Evolutionary conservation across 2,329 filamentous ascomycete genomes (phyloP), one percentile per base, ranked within the genome.

Genomic region (Penicillium sp.): DNA sequence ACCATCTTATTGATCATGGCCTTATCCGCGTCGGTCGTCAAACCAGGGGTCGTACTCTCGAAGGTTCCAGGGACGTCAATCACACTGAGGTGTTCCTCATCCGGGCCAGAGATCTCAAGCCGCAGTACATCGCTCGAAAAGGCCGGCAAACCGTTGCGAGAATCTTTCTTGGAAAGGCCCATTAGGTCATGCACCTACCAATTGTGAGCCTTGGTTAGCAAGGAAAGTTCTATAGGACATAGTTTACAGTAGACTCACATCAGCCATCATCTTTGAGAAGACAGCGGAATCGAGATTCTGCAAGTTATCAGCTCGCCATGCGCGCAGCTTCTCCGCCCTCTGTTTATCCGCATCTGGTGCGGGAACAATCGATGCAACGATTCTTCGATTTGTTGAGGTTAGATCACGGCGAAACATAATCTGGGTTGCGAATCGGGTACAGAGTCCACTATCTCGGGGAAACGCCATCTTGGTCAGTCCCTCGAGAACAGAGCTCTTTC

Each of bases 61-160:
- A 82, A 82, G 1, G 82, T 73, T 0, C 81, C 80, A 1, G 80
- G 81, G 1, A 83, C 72, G 61, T 83, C 79, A n/a, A 82, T 78
- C 2, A 83, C 70, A 30, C 75, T 81, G 11, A 81, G 72, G 54
- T 75, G 74, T 29, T 75, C 65, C 53, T 79, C 67, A 1, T 74
- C 49, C 0, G 81, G 81, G 1, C 81, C 80, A 29, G 64, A 63
- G 11, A 83, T 78, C 60, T 82, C 75, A 3, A 83, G 64, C 5
- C 71, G 71, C 0, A 83, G 68, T 1, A 83, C 70, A 66, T 81
- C 75, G 26, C 19, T 26, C 19, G 46, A 21, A 48, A 48, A 52
- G 2, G 49, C 11, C 8, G 49, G 49, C 17, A 52, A 52, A 30
- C 17, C 21, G 13, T 52, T 17, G 26, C 26, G 3, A 8, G 21